These are phyloP conservation scores for Penicillium antarcticum DNA, from an alignment of 495 filamentous ascomycete species.

Conservation along the genomic window DNA sequence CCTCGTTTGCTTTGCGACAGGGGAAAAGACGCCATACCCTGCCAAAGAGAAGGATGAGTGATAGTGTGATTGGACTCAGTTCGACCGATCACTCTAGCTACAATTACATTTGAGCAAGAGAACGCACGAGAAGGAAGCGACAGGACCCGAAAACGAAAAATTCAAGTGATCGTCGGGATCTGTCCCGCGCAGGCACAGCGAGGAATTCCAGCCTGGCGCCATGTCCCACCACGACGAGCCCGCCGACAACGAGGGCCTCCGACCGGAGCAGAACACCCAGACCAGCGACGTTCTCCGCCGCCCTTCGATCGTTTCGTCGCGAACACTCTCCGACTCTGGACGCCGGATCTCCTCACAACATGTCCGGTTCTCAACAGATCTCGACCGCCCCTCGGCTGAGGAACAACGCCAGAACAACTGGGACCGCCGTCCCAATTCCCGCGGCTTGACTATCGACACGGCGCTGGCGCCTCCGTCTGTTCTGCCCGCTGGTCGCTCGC, in stretches of 20 bases:
- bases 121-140: background rate
- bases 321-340: constrained; percentile 32
- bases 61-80: background rate
- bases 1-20: constrained; percentile 3
- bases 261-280: background rate
- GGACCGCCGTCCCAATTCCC: constrained; percentile 31
- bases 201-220: constrained; percentile 7
- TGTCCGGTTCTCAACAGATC: constrained; percentile 43
- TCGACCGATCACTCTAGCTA: background rate
- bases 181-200: constrained; percentile 9
- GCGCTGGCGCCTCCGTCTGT: constrained; percentile 20
- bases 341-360: constrained; percentile 35
- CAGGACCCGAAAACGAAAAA: background rate
- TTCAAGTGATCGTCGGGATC: constrained; percentile 11
- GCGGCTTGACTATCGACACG: constrained; percentile 39
- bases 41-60: constrained; percentile 1
- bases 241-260: constrained; percentile 5
- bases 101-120: background rate
- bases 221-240: constrained; percentile 30
- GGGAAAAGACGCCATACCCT: background rate
- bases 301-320: constrained; percentile 29
- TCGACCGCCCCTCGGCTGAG: constrained; percentile 28
- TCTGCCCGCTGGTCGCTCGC: constrained; percentile 18
- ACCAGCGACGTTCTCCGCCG: constrained; percentile 14
- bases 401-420: constrained; percentile 16